phyloP scores from a whole-genome alignment of 495 filamentous ascomycete species.

The Aspergillus taichungensis region DNA sequence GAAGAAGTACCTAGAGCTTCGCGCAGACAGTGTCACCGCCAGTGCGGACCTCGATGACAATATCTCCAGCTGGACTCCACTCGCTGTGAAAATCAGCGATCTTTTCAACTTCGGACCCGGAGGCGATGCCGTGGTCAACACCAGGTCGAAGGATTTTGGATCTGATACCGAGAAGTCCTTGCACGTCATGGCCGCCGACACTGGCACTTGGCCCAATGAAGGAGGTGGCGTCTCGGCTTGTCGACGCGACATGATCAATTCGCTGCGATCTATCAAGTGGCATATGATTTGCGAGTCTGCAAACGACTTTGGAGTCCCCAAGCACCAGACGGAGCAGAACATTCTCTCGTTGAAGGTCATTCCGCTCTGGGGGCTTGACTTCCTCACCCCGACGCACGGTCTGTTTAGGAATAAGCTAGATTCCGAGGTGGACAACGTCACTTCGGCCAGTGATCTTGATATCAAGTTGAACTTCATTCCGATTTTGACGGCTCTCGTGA shows the following conservation, averaged over 20 bases:
- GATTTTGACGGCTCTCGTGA: conserved; percentile 50
- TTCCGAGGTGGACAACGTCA: conserved; percentile 49
- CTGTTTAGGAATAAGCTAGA: conserved; percentile 55
- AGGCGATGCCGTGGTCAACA: conserved; percentile 43
- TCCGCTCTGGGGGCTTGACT: conserved; percentile 59
- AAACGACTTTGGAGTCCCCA: conserved; percentile 57
- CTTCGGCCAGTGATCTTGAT: conserved; percentile 44
- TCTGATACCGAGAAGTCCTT: conserved; percentile 46
- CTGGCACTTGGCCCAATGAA: conserved; percentile 58
- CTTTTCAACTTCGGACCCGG: conserved; percentile 56
- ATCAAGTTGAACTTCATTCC: conserved; percentile 55
- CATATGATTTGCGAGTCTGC: conserved; percentile 60
- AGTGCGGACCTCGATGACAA: conserved; percentile 53
- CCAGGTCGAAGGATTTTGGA: conserved; percentile 32
- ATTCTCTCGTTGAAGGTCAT: conserved; percentile 57
- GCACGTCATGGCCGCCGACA: conserved; percentile 56
- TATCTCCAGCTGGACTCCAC: conserved; percentile 48
- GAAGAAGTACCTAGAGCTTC: conserved; percentile 45
- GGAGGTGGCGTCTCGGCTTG: conserved; percentile 60
- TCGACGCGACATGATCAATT: conserved; percentile 60
- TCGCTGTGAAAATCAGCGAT: conserved; percentile 55
- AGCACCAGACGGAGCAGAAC: conserved; percentile 58
- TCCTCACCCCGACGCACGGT: conserved; percentile 53
- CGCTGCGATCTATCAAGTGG: conserved; percentile 51
- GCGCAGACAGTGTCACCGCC: conserved; percentile 51